A percentile compares a stretch with the other conserved stretches of the same genome.
Evolutionary conservation across 2,329 filamentous ascomycete species (phyloP).

Genomic region (Didymella lethalis): DNA sequence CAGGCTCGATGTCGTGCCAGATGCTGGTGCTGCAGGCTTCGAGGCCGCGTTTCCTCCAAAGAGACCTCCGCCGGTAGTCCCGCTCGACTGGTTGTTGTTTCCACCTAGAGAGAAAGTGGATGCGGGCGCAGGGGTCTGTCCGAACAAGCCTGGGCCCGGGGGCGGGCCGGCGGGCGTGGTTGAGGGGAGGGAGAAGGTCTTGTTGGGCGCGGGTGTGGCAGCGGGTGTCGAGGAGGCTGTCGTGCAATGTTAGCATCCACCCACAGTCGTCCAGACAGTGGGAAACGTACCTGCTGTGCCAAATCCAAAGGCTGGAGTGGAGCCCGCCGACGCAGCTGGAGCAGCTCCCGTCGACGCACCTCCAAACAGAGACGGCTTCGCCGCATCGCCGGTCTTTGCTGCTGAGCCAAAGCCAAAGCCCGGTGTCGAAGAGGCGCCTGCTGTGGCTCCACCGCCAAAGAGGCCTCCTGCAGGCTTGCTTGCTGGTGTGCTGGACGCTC

Average conservation of each 20-base stretch:
- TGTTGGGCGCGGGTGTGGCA: constrained; percentile 48
- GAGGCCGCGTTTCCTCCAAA: constrained; percentile 26
- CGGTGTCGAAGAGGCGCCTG: constrained; percentile 32
- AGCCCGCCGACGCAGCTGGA: constrained; percentile 25
- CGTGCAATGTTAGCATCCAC: not conserved
- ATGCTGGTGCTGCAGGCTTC: constrained; percentile 39
- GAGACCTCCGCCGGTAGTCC: constrained; percentile 19
- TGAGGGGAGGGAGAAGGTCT: constrained; percentile 49
- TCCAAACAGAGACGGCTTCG: constrained; percentile 41
- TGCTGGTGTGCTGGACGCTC: constrained; percentile 39
- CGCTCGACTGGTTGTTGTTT: constrained; percentile 28
- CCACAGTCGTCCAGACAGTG: not conserved
- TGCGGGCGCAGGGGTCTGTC: constrained; percentile 35
- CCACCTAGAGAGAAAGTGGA: constrained; percentile 42
- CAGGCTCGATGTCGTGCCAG: constrained; percentile 36
- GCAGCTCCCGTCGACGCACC: constrained; percentile 22
- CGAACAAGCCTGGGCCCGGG: constrained; percentile 43
- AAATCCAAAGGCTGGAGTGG: constrained; percentile 30
- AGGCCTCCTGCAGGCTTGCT: constrained; percentile 39
- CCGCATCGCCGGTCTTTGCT: constrained; percentile 33
- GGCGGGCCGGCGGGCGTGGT: constrained; percentile 52
- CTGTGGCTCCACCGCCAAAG: constrained; percentile 39
- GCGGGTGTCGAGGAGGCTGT: constrained; percentile 35
- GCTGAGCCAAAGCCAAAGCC: constrained; percentile 27
- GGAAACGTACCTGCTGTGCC: constrained; percentile 24